Evolutionary conservation across 345 rosid species (phyloP).

Genomic region (Corchorus capsularis): DNA sequence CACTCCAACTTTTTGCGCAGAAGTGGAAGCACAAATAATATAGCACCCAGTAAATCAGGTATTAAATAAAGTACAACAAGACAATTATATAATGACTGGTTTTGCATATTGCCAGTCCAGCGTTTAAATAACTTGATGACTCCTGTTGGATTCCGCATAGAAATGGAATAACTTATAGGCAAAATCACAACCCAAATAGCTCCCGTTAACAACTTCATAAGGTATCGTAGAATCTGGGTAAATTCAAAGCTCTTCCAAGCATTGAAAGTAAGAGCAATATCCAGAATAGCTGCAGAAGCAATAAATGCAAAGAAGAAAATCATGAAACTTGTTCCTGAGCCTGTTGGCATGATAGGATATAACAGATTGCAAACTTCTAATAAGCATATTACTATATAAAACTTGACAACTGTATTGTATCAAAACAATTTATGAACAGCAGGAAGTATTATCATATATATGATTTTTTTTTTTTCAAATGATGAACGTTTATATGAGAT

Average conservation of each 20-base stretch:
- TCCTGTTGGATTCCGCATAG: conserved; percentile 76
- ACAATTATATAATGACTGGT: conserved; percentile 62
- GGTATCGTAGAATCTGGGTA: conserved; percentile 71
- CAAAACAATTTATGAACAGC: background rate
- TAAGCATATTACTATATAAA: conserved; percentile 3
- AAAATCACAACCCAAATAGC: conserved; percentile 81
- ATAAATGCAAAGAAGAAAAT: conserved; percentile 13
- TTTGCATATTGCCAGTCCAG: conserved; percentile 68
- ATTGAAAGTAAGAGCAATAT: conserved; percentile 72
- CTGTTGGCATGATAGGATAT: conserved; percentile 4
- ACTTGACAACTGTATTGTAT: background rate
- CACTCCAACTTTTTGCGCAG: conserved; percentile 80
- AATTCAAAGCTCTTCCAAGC: conserved; percentile 85
- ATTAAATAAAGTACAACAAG: conserved; percentile 76
- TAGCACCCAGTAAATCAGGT: conserved; percentile 73
- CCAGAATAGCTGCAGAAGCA: conserved; percentile 65
- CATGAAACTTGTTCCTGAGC: background rate
- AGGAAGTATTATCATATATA: background rate
- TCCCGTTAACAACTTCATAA: conserved; percentile 75
- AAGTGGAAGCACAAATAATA: conserved; percentile 74
- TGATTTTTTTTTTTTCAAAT: too few species aligned
- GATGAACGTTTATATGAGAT: conserved; percentile 6
- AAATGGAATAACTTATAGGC: conserved; percentile 75
- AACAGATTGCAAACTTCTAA: conserved; percentile 2
- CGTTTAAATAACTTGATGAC: conserved; percentile 60